These are phyloP conservation scores for Isabelozyma rhagii DNA, from an alignment of 805 yeast species.

Conservation along the genomic window DNA sequence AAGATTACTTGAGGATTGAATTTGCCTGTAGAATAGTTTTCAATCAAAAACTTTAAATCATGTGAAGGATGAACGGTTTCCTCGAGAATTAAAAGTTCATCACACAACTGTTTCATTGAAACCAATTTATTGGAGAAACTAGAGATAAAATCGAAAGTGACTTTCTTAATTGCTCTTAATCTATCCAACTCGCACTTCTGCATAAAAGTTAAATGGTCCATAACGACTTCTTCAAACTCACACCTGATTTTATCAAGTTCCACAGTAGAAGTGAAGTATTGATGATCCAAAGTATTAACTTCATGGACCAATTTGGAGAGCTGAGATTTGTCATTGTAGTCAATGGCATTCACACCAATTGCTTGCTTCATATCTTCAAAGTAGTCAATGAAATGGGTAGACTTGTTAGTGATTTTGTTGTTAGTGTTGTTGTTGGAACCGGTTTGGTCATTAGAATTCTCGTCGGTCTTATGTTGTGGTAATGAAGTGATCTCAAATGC, in stretches of 20 bases:
- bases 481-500: conserved; percentile 51
- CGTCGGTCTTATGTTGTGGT: conserved; percentile 4
- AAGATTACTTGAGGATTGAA: conserved; percentile 69
- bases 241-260: conserved; percentile 67
- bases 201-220: conserved; percentile 73
- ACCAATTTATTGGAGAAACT: conserved; percentile 60
- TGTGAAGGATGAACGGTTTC: conserved; percentile 67
- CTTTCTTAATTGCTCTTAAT: conserved; percentile 70
- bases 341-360: conserved; percentile 40
- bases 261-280: conserved; percentile 45
- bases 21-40: conserved; percentile 68
- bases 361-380: conserved; percentile 45
- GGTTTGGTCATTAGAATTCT: neutral
- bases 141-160: conserved; percentile 67
- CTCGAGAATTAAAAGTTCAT: conserved; percentile 60
- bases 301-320: conserved; percentile 53
- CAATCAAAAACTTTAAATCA: conserved; percentile 65
- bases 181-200: conserved; percentile 82
- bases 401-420: conserved; percentile 3
- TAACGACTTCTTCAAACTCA: conserved; percentile 66
- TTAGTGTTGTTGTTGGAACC: neutral
- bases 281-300: conserved; percentile 52
- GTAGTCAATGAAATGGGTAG: conserved; percentile 22
- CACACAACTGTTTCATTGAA: conserved; percentile 55
- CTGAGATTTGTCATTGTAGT: conserved; percentile 49